These are phyloP conservation scores for Nemania diffusa DNA, from an alignment of 2,329 filamentous ascomycete genomes.

Conservation along the genomic window DNA sequence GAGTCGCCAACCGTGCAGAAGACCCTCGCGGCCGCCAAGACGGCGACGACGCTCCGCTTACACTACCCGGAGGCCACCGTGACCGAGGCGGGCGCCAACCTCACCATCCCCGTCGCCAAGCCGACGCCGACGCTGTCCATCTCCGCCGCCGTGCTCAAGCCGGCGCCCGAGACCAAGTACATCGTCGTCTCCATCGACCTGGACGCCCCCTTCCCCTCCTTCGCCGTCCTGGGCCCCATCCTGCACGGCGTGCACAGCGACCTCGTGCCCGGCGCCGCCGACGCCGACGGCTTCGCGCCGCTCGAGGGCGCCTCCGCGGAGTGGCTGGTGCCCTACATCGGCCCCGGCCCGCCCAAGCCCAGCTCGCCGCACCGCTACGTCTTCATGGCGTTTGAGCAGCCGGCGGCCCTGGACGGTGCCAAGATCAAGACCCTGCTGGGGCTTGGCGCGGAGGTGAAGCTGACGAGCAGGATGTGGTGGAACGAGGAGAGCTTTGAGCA, in stretches of 20 bases:
- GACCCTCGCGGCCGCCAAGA: slow-evolving; percentile 63
- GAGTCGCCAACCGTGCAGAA: slow-evolving; percentile 78
- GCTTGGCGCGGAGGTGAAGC: slow-evolving; percentile 17
- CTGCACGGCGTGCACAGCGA: slow-evolving; percentile 34
- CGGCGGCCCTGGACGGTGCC: slow-evolving; percentile 19
- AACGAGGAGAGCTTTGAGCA: slow-evolving; percentile 21
- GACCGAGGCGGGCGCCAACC: slow-evolving; percentile 19
- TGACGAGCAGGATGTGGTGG: slow-evolving; percentile 31
- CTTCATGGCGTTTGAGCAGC: slow-evolving; percentile 33
- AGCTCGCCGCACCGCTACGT: slow-evolving; percentile 34
- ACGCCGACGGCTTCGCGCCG: slow-evolving; percentile 33
- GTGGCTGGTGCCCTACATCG: slow-evolving; percentile 28
- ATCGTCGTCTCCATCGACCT: slow-evolving; percentile 29
- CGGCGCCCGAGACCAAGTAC: slow-evolving; percentile 30
- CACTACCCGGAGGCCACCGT: slow-evolving; percentile 28
- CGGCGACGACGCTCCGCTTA: slow-evolving; percentile 26
- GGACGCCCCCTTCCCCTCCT: slow-evolving; percentile 34
- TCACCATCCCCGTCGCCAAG: slow-evolving; percentile 18
- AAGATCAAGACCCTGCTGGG: slow-evolving; percentile 24
- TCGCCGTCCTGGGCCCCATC: slow-evolving; percentile 27
- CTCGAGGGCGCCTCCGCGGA: slow-evolving; percentile 24
- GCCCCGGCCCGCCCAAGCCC: slow-evolving; percentile 31
- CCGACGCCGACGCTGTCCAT: slow-evolving; percentile 30
- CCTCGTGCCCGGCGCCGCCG: slow-evolving; percentile 22
- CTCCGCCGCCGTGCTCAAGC: slow-evolving; percentile 11